Conservation (phyloP, 768 basidiomycete species). For the Suillus luteus region DNA sequence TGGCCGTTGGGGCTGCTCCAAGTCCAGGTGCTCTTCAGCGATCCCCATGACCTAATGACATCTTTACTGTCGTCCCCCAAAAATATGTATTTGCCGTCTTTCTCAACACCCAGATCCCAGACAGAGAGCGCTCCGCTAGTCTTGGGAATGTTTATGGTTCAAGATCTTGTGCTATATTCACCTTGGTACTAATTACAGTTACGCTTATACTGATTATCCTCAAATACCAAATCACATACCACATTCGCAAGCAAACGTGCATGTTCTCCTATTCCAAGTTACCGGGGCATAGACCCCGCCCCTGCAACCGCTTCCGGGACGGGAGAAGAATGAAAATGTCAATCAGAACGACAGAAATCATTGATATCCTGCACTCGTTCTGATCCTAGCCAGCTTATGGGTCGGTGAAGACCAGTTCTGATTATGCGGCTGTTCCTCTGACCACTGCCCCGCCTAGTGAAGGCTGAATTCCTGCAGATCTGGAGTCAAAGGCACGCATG, state of each 20-base stretch:
- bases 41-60: not conserved
- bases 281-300: not conserved
- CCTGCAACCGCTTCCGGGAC: not conserved
- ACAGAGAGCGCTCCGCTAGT: not conserved
- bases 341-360: not conserved
- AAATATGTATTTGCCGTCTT: not conserved
- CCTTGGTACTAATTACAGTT: not conserved
- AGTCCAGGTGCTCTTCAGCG: not conserved
- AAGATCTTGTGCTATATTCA: not conserved
- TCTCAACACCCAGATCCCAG: not conserved
- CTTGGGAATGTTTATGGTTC: not conserved
- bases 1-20: not conserved
- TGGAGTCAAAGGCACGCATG: not conserved
- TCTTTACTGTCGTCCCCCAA: not conserved
- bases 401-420: not conserved
- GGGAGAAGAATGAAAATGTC: not conserved
- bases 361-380: not conserved
- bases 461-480: not conserved
- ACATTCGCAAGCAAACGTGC: not conserved
- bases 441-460: not conserved
- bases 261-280: slow-evolving; percentile 2
- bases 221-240: not conserved
- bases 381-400: not conserved
- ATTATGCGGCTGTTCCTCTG: not conserved
- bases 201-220: not conserved